Base-by-base conservation (phyloP, 1,139 yeast genomes). In the Taphrina pruni region DNA sequence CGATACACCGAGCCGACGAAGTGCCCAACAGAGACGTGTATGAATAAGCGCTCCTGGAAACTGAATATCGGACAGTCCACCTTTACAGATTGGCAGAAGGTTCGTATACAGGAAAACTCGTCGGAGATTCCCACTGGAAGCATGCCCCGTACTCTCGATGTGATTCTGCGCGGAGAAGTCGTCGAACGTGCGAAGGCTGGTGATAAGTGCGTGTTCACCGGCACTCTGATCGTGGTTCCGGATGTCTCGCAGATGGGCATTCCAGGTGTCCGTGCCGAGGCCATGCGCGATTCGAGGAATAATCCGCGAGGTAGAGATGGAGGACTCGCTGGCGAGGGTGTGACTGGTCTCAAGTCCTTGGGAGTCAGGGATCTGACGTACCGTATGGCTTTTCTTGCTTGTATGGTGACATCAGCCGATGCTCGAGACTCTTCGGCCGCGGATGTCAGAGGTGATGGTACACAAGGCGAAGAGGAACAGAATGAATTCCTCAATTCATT, bases 101-200 rank as follows among this genome's bases (percentile, higher is more conserved):
- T 93, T 35, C 85, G 99, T 74, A 89, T 94, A 72, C 99, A 94
- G 78, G 99, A 94, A 77, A 95, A 94, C 76, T 87, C 98, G 17
- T 89, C 84, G 75, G 99, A 94, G 79, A 94, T 94, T 71, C 99
- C 99, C 38, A 92, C 97, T 0, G 99, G 99, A 41, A 91, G 97
- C 1, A 94, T 94, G 99, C 99, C 99, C 48, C 86, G 99, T 78
- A 94, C 98, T 9, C 80, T 94, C 74, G 99, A 94, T 78, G 96
- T 94, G 38, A 89, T 94, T 69, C 81, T 94, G 70, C 84, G 99
- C 75, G 99, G 99, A 60, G 98, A 94, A 75, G 85, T 92, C 66
- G 99, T 95, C 8, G 99, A 94, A 78, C 85, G 93, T 73, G 98
- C 98, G 2, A 95, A 94, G 78, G 98, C 99, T 0, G 99, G 99